Conservation (phyloP, 2,329 filamentous ascomycete species). For the Fusarium siculi region DNA sequence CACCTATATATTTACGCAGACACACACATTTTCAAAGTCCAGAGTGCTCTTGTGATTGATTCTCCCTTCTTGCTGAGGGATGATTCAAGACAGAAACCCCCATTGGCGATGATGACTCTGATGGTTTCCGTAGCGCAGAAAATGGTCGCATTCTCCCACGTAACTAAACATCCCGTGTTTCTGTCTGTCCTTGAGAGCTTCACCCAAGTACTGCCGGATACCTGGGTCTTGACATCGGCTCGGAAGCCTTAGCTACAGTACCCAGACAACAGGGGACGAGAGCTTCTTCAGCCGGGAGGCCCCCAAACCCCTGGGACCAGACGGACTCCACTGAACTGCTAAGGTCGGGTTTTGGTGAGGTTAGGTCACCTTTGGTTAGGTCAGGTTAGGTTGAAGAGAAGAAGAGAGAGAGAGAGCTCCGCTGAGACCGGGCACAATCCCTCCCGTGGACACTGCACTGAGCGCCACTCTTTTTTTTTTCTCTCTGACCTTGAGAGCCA, state of each 20-base stretch:
- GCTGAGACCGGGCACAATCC: constrained; percentile 35
- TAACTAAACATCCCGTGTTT: background rate
- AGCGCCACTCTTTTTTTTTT: constrained; percentile 23
- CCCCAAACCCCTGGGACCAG: constrained; percentile 15
- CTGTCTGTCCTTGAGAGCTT: constrained; percentile 16
- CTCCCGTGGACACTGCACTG: constrained; percentile 9
- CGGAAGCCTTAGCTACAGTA: constrained; percentile 18
- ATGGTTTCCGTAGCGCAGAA: constrained; percentile 6
- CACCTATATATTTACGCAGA: background rate
- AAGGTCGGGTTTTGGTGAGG: constrained; percentile 22
- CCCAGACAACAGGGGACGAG: constrained; percentile 31
- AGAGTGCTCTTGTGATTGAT: background rate
- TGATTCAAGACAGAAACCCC: background rate
- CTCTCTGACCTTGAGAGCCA: constrained; percentile 18
- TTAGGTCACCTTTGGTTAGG: constrained; percentile 1
- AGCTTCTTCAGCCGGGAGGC: constrained; percentile 22
- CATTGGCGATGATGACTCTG: background rate
- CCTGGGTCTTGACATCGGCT: constrained; percentile 28
- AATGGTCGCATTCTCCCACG: constrained; percentile 31
- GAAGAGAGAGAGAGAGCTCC: constrained; percentile 9
- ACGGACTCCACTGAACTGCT: constrained; percentile 22
- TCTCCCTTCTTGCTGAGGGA: constrained; percentile 21
- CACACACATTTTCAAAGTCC: background rate
- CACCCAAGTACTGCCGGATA: constrained; percentile 8
- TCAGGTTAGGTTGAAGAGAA: constrained; percentile 6